Percentiles rank a stretch among this genome's conserved stretches.
Conservation (phyloP, 2,329 filamentous ascomycete species). For the Fusarium protoensiforme region DNA sequence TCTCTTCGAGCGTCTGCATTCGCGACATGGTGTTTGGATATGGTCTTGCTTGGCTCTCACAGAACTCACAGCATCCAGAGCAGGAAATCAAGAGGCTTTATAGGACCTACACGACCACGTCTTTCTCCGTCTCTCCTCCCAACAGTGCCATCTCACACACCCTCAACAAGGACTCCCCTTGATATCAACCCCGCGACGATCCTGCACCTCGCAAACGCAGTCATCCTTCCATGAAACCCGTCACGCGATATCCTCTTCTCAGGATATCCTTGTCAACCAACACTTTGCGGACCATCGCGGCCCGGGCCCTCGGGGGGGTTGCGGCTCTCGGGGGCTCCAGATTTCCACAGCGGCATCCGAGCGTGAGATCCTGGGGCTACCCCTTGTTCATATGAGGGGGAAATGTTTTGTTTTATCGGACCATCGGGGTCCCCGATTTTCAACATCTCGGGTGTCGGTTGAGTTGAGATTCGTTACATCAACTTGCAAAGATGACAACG, state of each 20-base stretch:
- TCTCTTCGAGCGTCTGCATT: conserved; percentile 7
- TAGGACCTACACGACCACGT: neutral
- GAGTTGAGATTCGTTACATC: neutral
- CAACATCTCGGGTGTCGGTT: neutral
- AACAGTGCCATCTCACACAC: neutral
- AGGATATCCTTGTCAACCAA: neutral
- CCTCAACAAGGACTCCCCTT: neutral
- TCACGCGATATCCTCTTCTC: neutral
- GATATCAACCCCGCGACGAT: neutral
- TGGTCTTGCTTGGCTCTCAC: neutral
- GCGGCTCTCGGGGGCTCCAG: neutral
- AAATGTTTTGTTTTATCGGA: neutral
- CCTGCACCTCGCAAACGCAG: neutral
- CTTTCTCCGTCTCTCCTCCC: neutral
- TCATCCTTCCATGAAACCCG: neutral
- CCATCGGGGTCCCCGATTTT: neutral
- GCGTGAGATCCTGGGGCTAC: neutral
- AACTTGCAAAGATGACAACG: neutral
- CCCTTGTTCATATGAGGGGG: neutral
- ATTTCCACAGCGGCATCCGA: neutral
- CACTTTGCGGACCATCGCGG: neutral
- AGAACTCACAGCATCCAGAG: neutral
- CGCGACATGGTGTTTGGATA: neutral
- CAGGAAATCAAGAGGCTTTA: neutral
- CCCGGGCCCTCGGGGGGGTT: neutral